Base-by-base conservation (phyloP, 192 early-diverging fungal species). In the Allomyces javanicus region DNA sequence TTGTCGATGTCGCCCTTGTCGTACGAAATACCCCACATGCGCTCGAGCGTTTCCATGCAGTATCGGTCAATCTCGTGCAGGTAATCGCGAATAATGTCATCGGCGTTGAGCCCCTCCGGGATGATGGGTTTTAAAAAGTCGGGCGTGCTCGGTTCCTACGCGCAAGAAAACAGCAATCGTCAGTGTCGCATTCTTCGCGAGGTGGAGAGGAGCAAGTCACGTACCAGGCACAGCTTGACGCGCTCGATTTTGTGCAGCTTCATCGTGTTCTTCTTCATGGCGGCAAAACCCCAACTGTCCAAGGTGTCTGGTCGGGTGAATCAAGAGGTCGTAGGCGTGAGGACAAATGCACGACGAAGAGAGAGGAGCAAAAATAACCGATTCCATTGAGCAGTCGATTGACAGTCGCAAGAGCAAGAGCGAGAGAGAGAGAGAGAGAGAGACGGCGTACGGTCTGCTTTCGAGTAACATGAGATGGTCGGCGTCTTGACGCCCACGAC, bases 191-290 rank as follows among this genome's bases (percentile, higher is more conserved):
- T 7, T 7, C 33, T 3, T 40, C 33, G 33, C 7, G 9, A 7
- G 33, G 33, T 40, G 33, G 33, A 9, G 33, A 40, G 7, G 7
- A 40, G 33, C 33, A 9, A 7, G 9, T 7, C 33, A 40, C 7
- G 33, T 40, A 40, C 33, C 50, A 58, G 50, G 50, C 50, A 58
- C 50, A 58, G 17, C 50, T 58, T 58, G 17, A 58, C 50, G 6
- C 50, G 50, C 50, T 58, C 50, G 50, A 58, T 58, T n/a, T 58
- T 58, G 50, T 58, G 50, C 50, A 58, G 17, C 50, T 58, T 58
- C 50, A 58, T 58, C 17, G 50, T 58, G 50, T 58, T 58, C 50
- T 58, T 58, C 21, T 58, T 58, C 50, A 58, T 58, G 50, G 50
- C 50, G 17, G 50, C 21, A 6, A 58, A 58, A 3, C 50, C 50